Base-by-base conservation (phyloP, 768 basidiomycete species). In the Tulasnella calospora region DNA sequence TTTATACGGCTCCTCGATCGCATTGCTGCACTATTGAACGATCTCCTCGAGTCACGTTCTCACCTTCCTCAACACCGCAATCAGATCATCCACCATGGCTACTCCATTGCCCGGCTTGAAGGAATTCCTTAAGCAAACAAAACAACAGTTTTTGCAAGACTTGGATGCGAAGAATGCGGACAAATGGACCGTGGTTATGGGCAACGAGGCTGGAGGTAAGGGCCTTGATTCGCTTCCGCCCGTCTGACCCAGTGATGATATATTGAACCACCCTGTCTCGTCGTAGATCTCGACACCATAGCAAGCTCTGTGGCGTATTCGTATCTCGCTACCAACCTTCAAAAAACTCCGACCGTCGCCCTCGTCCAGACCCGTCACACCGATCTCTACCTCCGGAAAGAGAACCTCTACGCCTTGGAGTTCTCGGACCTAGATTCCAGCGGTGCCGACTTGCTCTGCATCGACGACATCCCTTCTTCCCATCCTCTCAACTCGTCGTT, bases 141-240 rank as follows among this genome's bases (percentile, higher is more conserved):
- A 93, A 83, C 82, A 85, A 35, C 84, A 83, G 35, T 98, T 93
- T 82, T 84, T 96, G 30, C 82, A 81, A 23, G 92, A 91, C 72
- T 81, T 91, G 23, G 82, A 85, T 35, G 84, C 84, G 1, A 86
- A 86, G 0, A 86, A 87, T 55, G 88, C 86, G 0, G 80, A 83
- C 8, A 88, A 90, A 71, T 99, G 96, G 96, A 92, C 90, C 0
- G 87, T 98, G 7, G 92, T 91, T 0, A 94, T 96, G 91, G 96
- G 97, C 0, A 99, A 99, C 83, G 97, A 99, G 84, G 95, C 97
- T 19, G 96, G 96, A 82, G 97, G 97, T 96, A 27, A 27, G 12
- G 35, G 4, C 47, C 44, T n/a, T 44, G n/a, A 72, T n/a, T 72
- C 36, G 23, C 71, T 72, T 8, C 17, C 19, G 71, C 35, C 41